phyloP scores from a whole-genome alignment of 371 early-diverging fungal genomes.

The Zopfochytrium polystomum region DNA sequence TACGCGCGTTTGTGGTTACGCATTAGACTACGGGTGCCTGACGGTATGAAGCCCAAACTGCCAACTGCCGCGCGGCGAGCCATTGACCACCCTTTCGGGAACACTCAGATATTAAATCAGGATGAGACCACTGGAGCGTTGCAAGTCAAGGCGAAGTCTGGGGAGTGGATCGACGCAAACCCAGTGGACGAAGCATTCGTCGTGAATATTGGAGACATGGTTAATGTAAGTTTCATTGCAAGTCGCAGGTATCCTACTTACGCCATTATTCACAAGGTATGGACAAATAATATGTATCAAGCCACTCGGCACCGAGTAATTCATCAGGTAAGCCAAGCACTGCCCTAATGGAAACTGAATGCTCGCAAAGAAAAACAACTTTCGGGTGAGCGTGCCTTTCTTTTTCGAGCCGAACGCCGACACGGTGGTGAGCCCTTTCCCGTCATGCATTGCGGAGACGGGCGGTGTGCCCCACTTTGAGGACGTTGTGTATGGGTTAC shows the following conservation, averaged over 20 bases:
- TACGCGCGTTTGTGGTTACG: no score
- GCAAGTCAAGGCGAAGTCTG: constrained; percentile 41
- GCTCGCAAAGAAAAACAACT: constrained; percentile 22
- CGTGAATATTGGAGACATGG: constrained; percentile 52
- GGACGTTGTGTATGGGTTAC: constrained; percentile 41
- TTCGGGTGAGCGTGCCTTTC: constrained; percentile 43
- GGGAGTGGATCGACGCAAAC: constrained; percentile 46
- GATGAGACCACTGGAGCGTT: constrained; percentile 45
- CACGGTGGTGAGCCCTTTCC: constrained; percentile 35
- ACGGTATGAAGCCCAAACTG: no score
- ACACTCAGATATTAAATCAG: constrained; percentile 41
- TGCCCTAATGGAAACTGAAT: no score
- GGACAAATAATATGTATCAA: constrained; percentile 44
- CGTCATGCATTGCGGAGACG: constrained; percentile 14
- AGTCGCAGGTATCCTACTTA: neutral
- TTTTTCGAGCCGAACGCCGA: constrained; percentile 46
- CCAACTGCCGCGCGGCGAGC: no score
- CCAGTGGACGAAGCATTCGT: constrained; percentile 44
- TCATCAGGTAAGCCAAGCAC: no score
- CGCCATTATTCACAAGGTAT: constrained; percentile 17
- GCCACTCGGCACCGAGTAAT: constrained; percentile 47
- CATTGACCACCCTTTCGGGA: no score
- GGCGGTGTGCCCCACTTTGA: constrained; percentile 22
- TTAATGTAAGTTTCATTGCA: constrained; percentile 30
- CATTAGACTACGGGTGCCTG: no score